These are phyloP conservation scores for Climacium dendroides DNA, from an alignment of 225 moss, liverwort and hornwort genomes.

Conservation along the genomic window DNA sequence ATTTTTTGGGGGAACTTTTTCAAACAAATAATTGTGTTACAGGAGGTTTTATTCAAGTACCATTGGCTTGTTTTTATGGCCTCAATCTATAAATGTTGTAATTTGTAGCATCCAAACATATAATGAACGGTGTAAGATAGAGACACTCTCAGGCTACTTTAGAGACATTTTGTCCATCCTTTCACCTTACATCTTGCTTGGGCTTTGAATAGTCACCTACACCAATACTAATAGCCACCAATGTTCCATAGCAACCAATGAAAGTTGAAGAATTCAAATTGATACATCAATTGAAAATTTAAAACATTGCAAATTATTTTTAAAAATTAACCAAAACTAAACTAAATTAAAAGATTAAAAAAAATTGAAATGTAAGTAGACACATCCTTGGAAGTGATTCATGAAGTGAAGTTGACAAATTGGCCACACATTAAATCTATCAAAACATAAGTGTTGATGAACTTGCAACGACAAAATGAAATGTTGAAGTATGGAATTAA, in stretches of 20 bases:
- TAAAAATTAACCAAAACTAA: no score
- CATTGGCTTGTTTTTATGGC: no score
- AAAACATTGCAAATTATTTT: no score
- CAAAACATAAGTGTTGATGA: neutral
- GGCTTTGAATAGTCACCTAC: neutral
- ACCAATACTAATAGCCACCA: neutral
- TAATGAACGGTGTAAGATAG: neutral
- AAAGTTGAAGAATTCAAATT: neutral
- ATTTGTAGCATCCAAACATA: neutral
- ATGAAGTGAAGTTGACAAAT: neutral
- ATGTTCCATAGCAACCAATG: neutral
- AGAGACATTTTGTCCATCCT: neutral
- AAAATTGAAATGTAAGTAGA: neutral
- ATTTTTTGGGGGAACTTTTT: neutral
- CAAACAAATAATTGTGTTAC: no score
- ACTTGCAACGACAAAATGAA: neutral
- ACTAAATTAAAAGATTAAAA: no score
- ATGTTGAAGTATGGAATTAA: neutral
- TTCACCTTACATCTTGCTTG: neutral
- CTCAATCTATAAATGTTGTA: no score
- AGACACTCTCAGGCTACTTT: fast-evolving
- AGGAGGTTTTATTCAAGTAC: neutral
- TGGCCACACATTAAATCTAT: neutral
- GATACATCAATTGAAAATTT: neutral
- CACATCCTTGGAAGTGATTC: no score